phyloP scores from a whole-genome alignment of 2,329 filamentous ascomycete species.

The Monosporascus sp. region DNA sequence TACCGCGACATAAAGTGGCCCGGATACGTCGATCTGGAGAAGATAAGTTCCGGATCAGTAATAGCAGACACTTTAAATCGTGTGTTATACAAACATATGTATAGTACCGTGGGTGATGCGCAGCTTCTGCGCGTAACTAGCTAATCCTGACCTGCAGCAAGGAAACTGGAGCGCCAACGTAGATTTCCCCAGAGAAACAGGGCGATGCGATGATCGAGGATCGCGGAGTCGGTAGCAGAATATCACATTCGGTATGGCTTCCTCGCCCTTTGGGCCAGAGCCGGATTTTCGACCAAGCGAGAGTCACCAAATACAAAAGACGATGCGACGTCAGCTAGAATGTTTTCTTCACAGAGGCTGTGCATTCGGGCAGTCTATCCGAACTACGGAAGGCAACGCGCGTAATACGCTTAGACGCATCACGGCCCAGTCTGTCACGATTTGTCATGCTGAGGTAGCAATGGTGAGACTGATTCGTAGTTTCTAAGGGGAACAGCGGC shows the following conservation, averaged over 20 bases:
- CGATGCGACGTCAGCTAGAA: neutral
- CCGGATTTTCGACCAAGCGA: neutral
- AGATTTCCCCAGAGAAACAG: neutral
- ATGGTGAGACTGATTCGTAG: neutral
- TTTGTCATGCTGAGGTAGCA: neutral
- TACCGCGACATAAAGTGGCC: slow-evolving; percentile 20
- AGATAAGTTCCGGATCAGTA: slow-evolving; percentile 19
- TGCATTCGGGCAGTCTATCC: neutral
- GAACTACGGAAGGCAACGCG: neutral
- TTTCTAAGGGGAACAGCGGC: neutral
- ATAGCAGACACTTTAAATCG: slow-evolving; percentile 17
- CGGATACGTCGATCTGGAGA: slow-evolving; percentile 30
- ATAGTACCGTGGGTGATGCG: slow-evolving; percentile 5
- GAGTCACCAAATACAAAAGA: no score
- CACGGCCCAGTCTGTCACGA: no score
- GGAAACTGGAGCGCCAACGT: no score
- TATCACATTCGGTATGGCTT: neutral
- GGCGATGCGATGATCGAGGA: neutral
- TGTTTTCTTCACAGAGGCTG: neutral
- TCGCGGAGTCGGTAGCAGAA: neutral
- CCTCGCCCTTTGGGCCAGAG: neutral
- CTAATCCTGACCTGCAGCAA: neutral
- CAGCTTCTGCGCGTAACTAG: neutral
- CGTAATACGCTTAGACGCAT: no score
- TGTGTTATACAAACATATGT: slow-evolving; percentile 18